Evolutionary conservation across 805 yeast genomes (phyloP).

Genomic region (Henningerozyma blattae): DNA sequence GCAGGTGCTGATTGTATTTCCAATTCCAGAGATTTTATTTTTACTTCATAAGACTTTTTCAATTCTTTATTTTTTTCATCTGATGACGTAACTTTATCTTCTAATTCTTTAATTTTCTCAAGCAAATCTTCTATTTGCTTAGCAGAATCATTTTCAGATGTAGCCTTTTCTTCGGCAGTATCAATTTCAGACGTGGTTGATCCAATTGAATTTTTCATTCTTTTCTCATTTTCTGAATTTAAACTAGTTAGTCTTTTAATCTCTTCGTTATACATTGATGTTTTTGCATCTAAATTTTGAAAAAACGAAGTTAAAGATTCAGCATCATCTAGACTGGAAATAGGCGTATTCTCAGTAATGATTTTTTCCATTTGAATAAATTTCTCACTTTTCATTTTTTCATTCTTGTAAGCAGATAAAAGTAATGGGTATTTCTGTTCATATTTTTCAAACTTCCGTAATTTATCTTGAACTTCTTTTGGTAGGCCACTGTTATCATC

Average conservation of each 20-base stretch:
- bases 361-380: slow-evolving; percentile 55
- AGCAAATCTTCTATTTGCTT: background rate
- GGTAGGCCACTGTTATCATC: slow-evolving; percentile 36
- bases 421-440: slow-evolving; percentile 84
- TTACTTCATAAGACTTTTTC: background rate
- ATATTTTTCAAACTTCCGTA: slow-evolving; percentile 70
- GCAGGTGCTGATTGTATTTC: no score
- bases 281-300: slow-evolving; percentile 47
- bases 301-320: slow-evolving; percentile 61
- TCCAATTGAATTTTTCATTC: slow-evolving; percentile 2
- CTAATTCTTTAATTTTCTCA: slow-evolving; percentile 1
- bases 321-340: slow-evolving; percentile 61
- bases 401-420: slow-evolving; percentile 73
- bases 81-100: background rate
- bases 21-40: background rate
- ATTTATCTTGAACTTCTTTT: slow-evolving; percentile 43
- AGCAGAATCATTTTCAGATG: background rate
- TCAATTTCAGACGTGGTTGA: background rate
- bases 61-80: background rate
- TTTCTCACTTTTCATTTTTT: slow-evolving; percentile 53
- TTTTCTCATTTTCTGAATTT: slow-evolving; percentile 11
- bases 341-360: slow-evolving; percentile 70
- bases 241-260: slow-evolving; percentile 32
- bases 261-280: slow-evolving; percentile 51
- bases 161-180: slow-evolving; percentile 3